Percentiles rank a stretch among this genome's conserved stretches.
phyloP scores from a whole-genome alignment of 1,139 yeast species.

The Hyphopichia buzzinii region DNA sequence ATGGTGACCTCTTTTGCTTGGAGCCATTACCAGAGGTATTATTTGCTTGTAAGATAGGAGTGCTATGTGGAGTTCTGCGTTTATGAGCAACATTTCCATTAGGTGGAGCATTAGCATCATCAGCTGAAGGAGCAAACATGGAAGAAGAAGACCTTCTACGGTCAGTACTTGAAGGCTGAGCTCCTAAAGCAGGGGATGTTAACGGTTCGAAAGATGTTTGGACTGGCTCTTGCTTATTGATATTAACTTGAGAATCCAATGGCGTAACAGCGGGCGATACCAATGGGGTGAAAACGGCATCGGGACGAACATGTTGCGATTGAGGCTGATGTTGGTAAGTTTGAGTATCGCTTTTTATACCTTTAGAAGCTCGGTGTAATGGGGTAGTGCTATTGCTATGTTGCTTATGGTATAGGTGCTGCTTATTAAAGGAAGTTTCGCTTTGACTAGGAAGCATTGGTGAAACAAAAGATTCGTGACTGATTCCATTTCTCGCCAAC shows the following conservation, averaged over 20 bases:
- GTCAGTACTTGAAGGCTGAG: constrained; percentile 27
- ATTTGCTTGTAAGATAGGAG: constrained; percentile 39
- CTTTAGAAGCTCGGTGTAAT: constrained; percentile 2
- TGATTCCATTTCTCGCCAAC: constrained; percentile 18
- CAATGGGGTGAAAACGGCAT: constrained; percentile 66
- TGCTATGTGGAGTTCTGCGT: constrained; percentile 49
- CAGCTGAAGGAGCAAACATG: constrained; percentile 32
- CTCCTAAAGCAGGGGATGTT: constrained; percentile 67
- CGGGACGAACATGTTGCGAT: constrained; percentile 40
- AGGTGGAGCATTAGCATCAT: constrained; percentile 8
- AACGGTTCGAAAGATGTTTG: constrained; percentile 45
- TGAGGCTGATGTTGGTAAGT: constrained; percentile 14
- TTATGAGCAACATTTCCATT: constrained; percentile 18
- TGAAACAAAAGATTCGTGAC: constrained; percentile 23
- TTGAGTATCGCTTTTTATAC: constrained; percentile 6
- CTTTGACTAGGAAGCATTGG: constrained; percentile 48
- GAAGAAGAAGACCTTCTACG: constrained; percentile 38
- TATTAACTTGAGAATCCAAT: constrained; percentile 37
- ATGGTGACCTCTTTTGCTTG: constrained; percentile 19
- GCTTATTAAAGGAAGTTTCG: constrained; percentile 42
- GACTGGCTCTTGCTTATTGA: constrained; percentile 23
- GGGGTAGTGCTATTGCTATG: constrained; percentile 7
- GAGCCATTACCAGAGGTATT: constrained; percentile 9
- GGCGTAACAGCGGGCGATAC: constrained; percentile 77
- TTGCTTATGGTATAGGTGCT: constrained; percentile 41